Percentiles rank a stretch among this genome's conserved stretches.
phyloP scores from a whole-genome alignment of 148 eudicot species.

The Polygonum maritimum region DNA sequence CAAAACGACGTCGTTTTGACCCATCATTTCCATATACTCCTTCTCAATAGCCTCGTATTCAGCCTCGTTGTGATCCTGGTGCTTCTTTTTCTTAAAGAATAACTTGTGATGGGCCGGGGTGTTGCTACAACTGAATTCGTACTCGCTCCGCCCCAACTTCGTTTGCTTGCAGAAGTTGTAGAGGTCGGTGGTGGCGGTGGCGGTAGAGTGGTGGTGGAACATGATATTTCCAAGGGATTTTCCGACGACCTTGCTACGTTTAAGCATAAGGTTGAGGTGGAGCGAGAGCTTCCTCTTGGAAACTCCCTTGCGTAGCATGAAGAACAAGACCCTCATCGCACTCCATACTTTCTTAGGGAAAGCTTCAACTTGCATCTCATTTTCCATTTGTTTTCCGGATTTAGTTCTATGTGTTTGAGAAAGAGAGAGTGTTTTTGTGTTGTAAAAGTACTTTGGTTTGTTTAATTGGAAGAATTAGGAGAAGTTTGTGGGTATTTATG shows the following conservation, averaged over 20 bases:
- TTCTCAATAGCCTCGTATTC: not conserved
- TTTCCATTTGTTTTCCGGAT: not conserved
- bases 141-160: constrained; percentile 19
- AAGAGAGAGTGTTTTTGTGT: not conserved
- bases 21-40: not conserved
- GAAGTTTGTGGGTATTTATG: not conserved
- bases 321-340: constrained; percentile 30
- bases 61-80: constrained; percentile 9
- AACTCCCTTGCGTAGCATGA: constrained; percentile 61
- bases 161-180: not conserved
- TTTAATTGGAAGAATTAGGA: not conserved
- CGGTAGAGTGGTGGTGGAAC: constrained; percentile 31
- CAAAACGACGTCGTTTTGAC: not conserved
- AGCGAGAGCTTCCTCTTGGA: constrained; percentile 38
- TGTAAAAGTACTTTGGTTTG: not conserved
- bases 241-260: constrained; percentile 50
- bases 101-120: constrained; percentile 33
- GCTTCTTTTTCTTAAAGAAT: constrained; percentile 16
- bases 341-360: constrained; percentile 35
- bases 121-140: constrained; percentile 80
- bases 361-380: constrained; percentile 5
- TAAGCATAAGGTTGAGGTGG: constrained; percentile 46
- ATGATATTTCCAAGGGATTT: constrained; percentile 46
- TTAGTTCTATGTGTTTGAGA: constrained; percentile 3
- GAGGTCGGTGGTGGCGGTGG: constrained; percentile 8